A percentile compares a stretch with the other conserved stretches of the same genome.
phyloP scores from a whole-genome alignment of 192 early-diverging fungal genomes.

The Umbelopsis sp. region DNA sequence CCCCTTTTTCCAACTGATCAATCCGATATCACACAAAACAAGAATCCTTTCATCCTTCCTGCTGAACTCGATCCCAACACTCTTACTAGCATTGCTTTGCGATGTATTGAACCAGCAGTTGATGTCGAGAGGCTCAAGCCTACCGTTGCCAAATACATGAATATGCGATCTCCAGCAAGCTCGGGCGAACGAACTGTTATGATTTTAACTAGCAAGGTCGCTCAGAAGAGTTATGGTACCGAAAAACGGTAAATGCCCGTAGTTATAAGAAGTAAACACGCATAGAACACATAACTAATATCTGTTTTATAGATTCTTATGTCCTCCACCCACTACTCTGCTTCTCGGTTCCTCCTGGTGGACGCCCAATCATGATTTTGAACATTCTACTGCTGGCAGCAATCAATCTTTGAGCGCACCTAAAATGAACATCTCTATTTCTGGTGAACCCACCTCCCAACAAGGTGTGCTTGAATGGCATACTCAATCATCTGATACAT shows the following conservation, averaged over 20 bases:
- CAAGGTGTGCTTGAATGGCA: conserved; percentile 58
- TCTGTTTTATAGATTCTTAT: conserved; percentile 61
- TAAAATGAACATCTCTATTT: conserved; percentile 57
- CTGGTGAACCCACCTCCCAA: conserved; percentile 58
- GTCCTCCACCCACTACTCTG: conserved; percentile 80
- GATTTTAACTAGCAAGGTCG: conserved; percentile 83
- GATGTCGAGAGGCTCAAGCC: conserved; percentile 17
- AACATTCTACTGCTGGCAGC: conserved; percentile 20
- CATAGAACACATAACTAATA: too few relatives aligned
- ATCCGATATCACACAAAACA: neutral
- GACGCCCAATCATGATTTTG: conserved; percentile 20
- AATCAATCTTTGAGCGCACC: conserved; percentile 41
- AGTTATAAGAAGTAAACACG: too few relatives aligned
- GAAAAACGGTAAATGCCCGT: conserved; percentile 83
- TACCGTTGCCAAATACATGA: conserved; percentile 8
- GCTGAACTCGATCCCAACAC: conserved; percentile 13
- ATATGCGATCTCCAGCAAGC: conserved; percentile 8
- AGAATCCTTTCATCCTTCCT: conserved; percentile 2
- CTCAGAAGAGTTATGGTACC: conserved; percentile 91
- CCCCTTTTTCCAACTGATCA: neutral
- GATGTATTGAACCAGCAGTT: conserved; percentile 15
- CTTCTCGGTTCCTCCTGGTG: conserved; percentile 73
- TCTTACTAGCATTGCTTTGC: conserved; percentile 1
- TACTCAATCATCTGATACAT: conserved; percentile 23
- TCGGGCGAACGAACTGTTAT: conserved; percentile 65